These are phyloP conservation scores for Mrakia frigida DNA, from an alignment of 768 basidiomycete genomes.

Conservation along the genomic window DNA sequence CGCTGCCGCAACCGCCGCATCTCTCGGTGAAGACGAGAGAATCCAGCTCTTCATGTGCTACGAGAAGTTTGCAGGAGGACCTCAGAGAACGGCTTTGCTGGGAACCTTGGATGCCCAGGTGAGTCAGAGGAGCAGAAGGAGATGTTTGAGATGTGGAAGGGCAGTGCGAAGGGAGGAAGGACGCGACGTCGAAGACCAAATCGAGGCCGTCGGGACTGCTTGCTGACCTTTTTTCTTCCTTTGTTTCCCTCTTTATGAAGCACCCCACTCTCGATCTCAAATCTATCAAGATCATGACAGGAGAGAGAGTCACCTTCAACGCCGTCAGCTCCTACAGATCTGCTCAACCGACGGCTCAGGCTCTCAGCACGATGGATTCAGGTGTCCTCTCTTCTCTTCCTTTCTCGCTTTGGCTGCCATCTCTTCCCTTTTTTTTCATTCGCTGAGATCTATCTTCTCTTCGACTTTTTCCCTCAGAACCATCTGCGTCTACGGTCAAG, in stretches of 20 bases:
- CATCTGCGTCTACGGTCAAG: not conserved
- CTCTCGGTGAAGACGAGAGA: not conserved
- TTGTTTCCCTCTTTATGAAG: not conserved
- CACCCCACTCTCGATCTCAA: not conserved
- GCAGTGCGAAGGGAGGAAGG: too few relatives aligned
- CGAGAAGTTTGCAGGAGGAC: not conserved
- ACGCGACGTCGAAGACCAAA: too few relatives aligned
- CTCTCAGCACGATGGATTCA: not conserved
- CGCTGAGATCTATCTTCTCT: too few relatives aligned
- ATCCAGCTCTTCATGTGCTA: not conserved
- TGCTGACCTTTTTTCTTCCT: not conserved
- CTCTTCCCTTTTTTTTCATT: too few relatives aligned
- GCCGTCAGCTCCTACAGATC: not conserved
- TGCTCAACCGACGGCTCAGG: not conserved
- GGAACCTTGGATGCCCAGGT: not conserved
- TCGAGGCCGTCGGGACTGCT: not conserved
- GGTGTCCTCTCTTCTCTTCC: not conserved
- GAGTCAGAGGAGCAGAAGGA: not conserved
- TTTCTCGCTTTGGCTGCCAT: too few relatives aligned
- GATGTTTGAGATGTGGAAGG: too few relatives aligned
- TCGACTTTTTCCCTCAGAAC: not conserved
- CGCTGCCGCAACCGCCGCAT: not conserved
- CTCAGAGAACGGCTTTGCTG: not conserved
- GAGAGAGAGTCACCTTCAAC: not conserved
- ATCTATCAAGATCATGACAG: not conserved